Evolutionary conservation across 768 basidiomycete species (phyloP), one percentile per base, ranked within the genome.

Genomic region (Strobilomyces confusus): DNA sequence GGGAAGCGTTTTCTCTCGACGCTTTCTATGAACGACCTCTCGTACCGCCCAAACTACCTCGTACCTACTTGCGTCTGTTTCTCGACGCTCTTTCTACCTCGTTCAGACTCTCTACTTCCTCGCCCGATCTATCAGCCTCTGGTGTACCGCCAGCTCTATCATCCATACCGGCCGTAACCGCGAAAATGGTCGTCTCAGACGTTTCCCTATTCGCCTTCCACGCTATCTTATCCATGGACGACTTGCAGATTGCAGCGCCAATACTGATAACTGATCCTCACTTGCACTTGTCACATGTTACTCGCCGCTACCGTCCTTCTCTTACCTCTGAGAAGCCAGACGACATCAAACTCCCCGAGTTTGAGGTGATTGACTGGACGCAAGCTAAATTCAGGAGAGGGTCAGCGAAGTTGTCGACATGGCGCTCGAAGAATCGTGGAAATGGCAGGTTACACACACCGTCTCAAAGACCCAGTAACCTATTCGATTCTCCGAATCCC

Each of bases 201-300:
- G 12, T 87, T 1, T 85, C 86, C 15, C 61, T 80, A 11, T 84
- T 88, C 57, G 73, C 75, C 12, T 80, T 86, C 60, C 69, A 69
- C 30, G 45, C 63, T 9, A 45, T 58, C 30, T 57, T 60, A 15
- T 56, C 62, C 17, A 25, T 22, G 29, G 58, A 62, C 8, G 63
- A 58, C 49, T n/a, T 41, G 25, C 69, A 64, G 45, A 29, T 59
- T 44, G 80, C 83, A 23, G 76, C 78, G 14, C 92, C 92, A 13
- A 69, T 95, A 41, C 62, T 95, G 17, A 79, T 93, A 44, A 84
- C 83, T 11, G 93, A 95, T 62, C 77, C 76, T n/a, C 69, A 81
- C 56, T 79, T 95, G 17, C 64, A 74, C 14, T 69, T 69, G 7
- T 87, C 89, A 55, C 87, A 88, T 66, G 58, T 75, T 33, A 48